Percentiles rank a stretch among this genome's conserved stretches.
Evolutionary conservation across 129 eudicot species (phyloP).

Genomic region (Smallanthus sonchifolius): DNA sequence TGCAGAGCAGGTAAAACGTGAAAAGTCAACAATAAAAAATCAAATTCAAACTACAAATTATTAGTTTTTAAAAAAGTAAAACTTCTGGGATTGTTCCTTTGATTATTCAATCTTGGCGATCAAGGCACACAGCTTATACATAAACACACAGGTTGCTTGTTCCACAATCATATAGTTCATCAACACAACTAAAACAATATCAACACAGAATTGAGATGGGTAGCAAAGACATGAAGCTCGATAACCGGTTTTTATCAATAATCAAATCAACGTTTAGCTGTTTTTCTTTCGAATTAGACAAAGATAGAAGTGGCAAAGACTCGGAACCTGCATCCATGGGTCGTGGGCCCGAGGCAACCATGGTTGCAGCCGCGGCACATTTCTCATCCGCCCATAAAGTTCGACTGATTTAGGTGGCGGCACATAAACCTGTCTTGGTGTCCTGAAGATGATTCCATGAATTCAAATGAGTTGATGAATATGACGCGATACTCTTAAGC

Average conservation of each 20-base stretch:
- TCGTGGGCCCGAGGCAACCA: conserved; percentile 31
- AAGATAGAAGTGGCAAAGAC: background rate
- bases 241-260: background rate
- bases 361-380: conserved; percentile 40
- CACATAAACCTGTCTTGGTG: background rate
- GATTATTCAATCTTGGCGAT: background rate
- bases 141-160: background rate
- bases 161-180: background rate
- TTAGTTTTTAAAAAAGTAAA: background rate
- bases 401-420: conserved; percentile 16
- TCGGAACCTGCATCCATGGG: background rate
- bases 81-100: background rate
- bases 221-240: background rate
- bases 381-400: conserved; percentile 39
- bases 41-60: background rate
- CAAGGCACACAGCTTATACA: background rate
- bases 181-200: background rate
- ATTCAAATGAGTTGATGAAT: background rate
- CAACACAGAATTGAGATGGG: conserved; percentile 20
- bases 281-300: background rate
- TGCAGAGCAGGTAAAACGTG: background rate
- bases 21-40: background rate
- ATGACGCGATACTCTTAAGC: background rate
- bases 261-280: conserved; percentile 10
- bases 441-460: background rate